Conservation (phyloP, 1,139 yeast species). For the Suhomyces yuchorum region DNA sequence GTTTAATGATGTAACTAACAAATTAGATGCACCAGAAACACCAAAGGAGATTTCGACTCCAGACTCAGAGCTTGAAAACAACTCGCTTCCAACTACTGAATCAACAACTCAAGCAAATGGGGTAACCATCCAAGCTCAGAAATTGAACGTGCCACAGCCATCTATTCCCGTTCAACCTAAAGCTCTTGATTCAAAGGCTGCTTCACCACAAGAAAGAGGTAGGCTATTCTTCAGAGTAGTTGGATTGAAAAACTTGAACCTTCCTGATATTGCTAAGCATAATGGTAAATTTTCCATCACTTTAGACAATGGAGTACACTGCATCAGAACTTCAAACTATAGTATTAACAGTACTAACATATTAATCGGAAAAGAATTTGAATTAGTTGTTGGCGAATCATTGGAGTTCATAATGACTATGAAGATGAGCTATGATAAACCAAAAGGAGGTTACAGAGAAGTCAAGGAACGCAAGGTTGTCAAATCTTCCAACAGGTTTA, state of each 20-base stretch:
- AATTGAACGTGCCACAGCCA: conserved; percentile 18
- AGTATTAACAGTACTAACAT: conserved; percentile 45
- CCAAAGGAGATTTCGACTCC: conserved; percentile 11
- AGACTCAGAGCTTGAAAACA: not conserved
- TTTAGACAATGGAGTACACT: conserved; percentile 88
- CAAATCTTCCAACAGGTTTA: conserved; percentile 46
- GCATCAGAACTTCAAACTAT: conserved; percentile 73
- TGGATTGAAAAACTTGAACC: conserved; percentile 55
- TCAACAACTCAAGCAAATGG: not conserved
- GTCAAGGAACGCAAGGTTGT: conserved; percentile 56
- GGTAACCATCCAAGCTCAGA: conserved; percentile 35
- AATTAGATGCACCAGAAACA: not conserved
- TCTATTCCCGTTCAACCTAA: conserved; percentile 1
- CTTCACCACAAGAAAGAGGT: conserved; percentile 57
- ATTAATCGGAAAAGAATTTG: conserved; percentile 78
- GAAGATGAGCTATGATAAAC: conserved; percentile 62
- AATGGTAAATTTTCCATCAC: conserved; percentile 69
- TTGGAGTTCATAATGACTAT: conserved; percentile 74
- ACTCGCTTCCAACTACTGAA: not conserved
- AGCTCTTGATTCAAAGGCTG: conserved; percentile 2
- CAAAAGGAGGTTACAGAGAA: conserved; percentile 56
- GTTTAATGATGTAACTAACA: conserved; percentile 1
- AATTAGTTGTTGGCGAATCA: conserved; percentile 66
- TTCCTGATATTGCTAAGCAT: conserved; percentile 58
- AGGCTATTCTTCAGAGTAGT: conserved; percentile 69